Evolutionary conservation across 306 rosid genomes (phyloP), one percentile per base, ranked within the genome.

Genomic region (Hippophae rhamnoides): DNA sequence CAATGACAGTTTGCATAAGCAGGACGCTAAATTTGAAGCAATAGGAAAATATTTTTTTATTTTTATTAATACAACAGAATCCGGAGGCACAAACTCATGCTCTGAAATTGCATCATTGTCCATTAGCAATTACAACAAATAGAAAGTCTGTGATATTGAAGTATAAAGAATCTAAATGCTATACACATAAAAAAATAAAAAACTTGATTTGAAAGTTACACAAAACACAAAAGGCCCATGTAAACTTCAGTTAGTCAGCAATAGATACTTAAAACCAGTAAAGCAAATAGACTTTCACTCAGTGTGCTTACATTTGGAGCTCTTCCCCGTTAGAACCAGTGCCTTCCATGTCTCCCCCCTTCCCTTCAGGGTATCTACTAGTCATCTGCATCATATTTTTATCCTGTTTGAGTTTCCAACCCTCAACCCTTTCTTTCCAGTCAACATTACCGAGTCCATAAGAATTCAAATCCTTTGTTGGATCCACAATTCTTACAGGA

Each of bases 381-480:
- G 90, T 78, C 77, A 82, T 75, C 67, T 83, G 95, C 72, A 76
- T 74, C 71, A 88, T 78, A 74, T 73, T 88, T 77, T 88, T 92
- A 64, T 88, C 99, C 63, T 92, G 96, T 82, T 92, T 92, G 70
- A 88, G 84, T 70, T 88, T 92, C 95, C 99, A 92, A 61, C 96
- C 93, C 74, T 92, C 96, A 51, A 92, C 96, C 79, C 96, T 85
- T 78, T 92, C 99, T 79, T 88, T 92, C 99, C 96, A 92, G 81
- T 92, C 99, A 70, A 92, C 96, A 77, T 84, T 88, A 70, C 99
- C 99, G 64, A 85, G 89, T 60, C 99, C 96, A 74, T 88, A 92
- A 65, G 95, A 88, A 64, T 92, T 92, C 57, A 88, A 74, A 80
- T 92, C 99, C 80, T 88, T 92, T 7, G 99, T 84, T 42, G 95